Percentiles rank a stretch among this genome's conserved stretches.
Evolutionary conservation across 805 yeast species (phyloP).

Genomic region (Priceomyces carsonii): DNA sequence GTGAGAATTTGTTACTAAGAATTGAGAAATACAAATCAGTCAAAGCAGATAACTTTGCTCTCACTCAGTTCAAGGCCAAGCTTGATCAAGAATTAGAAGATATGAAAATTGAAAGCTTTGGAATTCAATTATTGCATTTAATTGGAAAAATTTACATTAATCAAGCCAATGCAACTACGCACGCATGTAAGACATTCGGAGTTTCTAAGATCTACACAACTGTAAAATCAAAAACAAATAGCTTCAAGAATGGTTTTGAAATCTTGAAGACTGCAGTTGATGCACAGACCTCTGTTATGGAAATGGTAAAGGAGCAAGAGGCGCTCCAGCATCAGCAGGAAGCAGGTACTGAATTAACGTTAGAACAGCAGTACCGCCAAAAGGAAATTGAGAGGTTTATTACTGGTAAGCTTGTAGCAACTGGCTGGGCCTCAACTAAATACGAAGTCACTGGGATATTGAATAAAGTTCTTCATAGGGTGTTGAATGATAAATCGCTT

Average conservation of each 20-base stretch:
- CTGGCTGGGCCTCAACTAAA: slow-evolving; percentile 94
- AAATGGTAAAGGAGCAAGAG: slow-evolving; percentile 72
- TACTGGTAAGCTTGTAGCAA: slow-evolving; percentile 86
- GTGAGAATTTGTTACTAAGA: slow-evolving; percentile 47
- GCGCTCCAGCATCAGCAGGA: slow-evolving; percentile 25
- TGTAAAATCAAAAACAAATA: slow-evolving; percentile 80
- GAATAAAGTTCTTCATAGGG: slow-evolving; percentile 61
- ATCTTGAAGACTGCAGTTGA: slow-evolving; percentile 84
- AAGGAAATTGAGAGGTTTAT: slow-evolving; percentile 80
- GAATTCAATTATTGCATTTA: slow-evolving; percentile 79
- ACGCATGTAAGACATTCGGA: slow-evolving; percentile 81
- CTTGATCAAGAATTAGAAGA: slow-evolving; percentile 68
- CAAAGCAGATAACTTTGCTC: slow-evolving; percentile 60
- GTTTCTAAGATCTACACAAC: slow-evolving; percentile 80
- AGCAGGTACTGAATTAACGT: slow-evolving; percentile 30
- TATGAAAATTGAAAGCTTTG: slow-evolving; percentile 92
- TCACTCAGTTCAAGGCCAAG: slow-evolving; percentile 53
- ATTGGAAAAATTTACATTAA: slow-evolving; percentile 78
- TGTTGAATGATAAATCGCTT: slow-evolving; percentile 58
- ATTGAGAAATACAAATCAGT: slow-evolving; percentile 57
- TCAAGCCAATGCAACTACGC: slow-evolving; percentile 72
- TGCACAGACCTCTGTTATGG: slow-evolving; percentile 72
- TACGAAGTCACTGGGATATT: slow-evolving; percentile 87
- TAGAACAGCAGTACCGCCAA: slow-evolving; percentile 35
- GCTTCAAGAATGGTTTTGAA: slow-evolving; percentile 79